Evolutionary conservation across 257 asterid genomes (phyloP), one percentile per base, ranked within the genome.

Genomic region (Fraxinus americana): DNA sequence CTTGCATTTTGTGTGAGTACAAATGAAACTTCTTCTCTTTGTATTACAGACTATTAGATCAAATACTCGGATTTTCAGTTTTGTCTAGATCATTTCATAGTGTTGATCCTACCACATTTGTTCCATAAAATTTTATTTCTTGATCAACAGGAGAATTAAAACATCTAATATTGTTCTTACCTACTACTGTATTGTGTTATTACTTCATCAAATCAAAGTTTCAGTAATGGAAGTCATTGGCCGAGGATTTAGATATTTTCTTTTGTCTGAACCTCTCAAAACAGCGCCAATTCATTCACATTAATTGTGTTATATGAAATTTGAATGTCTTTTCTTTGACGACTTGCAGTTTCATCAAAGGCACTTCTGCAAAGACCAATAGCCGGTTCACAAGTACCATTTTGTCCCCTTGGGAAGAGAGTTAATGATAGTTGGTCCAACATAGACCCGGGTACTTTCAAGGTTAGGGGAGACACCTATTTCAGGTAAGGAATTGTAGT

Each of bases 321-420:
- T 32, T 38, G n/a, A 30, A 43, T 61, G 14, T 25, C 29, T 11
- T 80, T 32, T 63, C 54, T 43, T 34, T 43, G 77, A 6, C 67
- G 10, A 30, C 30, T 76, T 85, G 75, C 89, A 96, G 98, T 96
- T 85, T 93, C 97, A 67, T 92, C 97, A 4, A 96, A 93, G 88
- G 74, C 85, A 25, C 79, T 92, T 72, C 79, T 96, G 70, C 96
- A 80, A 70, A 90, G 95, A 77, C 99, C 98, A 30, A 75, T 89
- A 75, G 97, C 98, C 41, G 99, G 99, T 78, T 84, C 98, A 52
- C 99, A 96, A 83, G 96, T 96, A 67, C 97, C 98, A 1, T 91
- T 85, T 70, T 92, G 95, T 70, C 98, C 96, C 32, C 70, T 88
- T 83, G 98, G 91, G 80, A 96, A 96, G 91, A 89, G 90, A 85